Percentiles rank a stretch among this genome's conserved stretches.
Conservation (phyloP, 1,139 yeast species). For the Kodamaea suecica region DNA sequence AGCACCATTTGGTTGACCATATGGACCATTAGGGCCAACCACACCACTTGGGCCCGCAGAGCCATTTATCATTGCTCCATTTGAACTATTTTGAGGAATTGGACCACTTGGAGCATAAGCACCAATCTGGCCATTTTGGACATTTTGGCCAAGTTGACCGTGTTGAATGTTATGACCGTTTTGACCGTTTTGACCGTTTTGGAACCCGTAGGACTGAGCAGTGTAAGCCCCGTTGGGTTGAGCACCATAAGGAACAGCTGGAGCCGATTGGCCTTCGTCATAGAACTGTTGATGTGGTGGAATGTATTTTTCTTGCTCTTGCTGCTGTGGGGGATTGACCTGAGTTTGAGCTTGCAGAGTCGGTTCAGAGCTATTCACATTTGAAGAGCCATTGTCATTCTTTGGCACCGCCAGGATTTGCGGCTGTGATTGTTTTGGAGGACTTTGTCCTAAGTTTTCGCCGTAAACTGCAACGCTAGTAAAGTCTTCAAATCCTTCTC, state of each 20-base stretch:
- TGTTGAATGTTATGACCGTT: too few species aligned
- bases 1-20: background rate
- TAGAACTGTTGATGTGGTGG: conserved; percentile 7
- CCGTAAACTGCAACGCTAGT: conserved; percentile 46
- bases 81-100: conserved; percentile 2
- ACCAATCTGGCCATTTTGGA: too few species aligned
- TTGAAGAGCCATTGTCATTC: conserved; percentile 1
- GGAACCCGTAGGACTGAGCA: conserved; percentile 1
- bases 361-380: too few species aligned
- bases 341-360: too few species aligned
- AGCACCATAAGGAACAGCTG: background rate
- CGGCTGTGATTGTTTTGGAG: background rate
- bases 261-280: background rate
- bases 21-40: background rate
- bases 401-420: background rate
- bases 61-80: background rate
- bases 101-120: conserved; percentile 1
- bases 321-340: background rate
- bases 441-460: conserved; percentile 27
- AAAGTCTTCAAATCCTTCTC: conserved; percentile 40
- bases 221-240: conserved; percentile 1
- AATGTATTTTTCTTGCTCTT: background rate
- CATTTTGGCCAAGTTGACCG: background rate
- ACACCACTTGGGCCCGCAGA: background rate
- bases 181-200: background rate